Conservation (phyloP, 768 basidiomycete species). For the Mycena galopus region DNA sequence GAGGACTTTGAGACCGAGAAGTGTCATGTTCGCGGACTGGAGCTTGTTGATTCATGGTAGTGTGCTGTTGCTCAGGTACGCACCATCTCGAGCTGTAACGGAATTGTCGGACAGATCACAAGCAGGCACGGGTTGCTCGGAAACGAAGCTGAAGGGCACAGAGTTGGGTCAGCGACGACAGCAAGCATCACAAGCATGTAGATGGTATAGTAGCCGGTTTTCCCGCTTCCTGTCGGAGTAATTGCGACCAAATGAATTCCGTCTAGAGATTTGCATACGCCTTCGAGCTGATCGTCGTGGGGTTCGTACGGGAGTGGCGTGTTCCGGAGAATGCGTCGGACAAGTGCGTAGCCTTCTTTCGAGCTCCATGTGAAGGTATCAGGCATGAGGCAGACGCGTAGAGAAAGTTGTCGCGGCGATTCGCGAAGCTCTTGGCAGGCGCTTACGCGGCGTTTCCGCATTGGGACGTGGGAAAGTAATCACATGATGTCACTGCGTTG, state of each 20-base stretch:
- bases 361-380: neutral
- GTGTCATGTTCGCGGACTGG: neutral
- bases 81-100: slow-evolving; percentile 39
- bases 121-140: slow-evolving; percentile 32
- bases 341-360: neutral
- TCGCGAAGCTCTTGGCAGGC: neutral
- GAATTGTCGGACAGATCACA: slow-evolving; percentile 5
- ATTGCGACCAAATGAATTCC: slow-evolving; percentile 33
- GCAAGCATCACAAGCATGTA: slow-evolving; percentile 36
- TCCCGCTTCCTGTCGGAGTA: slow-evolving; percentile 41
- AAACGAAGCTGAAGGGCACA: slow-evolving; percentile 24
- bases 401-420: neutral
- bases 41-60: neutral
- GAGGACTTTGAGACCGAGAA: slow-evolving; percentile 7
- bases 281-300: slow-evolving; percentile 40
- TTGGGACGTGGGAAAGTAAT: neutral
- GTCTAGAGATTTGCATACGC: slow-evolving; percentile 34
- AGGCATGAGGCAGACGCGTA: neutral
- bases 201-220: slow-evolving; percentile 33
- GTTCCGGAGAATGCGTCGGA: neutral
- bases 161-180: slow-evolving; percentile 23
- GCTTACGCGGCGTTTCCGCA: neutral
- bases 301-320: slow-evolving; percentile 33
- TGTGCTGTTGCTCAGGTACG: neutral
- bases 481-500: neutral